A percentile compares a stretch with the other conserved stretches of the same genome.
phyloP scores from a whole-genome alignment of 768 basidiomycete genomes.

The Tephrocybe sp. region DNA sequence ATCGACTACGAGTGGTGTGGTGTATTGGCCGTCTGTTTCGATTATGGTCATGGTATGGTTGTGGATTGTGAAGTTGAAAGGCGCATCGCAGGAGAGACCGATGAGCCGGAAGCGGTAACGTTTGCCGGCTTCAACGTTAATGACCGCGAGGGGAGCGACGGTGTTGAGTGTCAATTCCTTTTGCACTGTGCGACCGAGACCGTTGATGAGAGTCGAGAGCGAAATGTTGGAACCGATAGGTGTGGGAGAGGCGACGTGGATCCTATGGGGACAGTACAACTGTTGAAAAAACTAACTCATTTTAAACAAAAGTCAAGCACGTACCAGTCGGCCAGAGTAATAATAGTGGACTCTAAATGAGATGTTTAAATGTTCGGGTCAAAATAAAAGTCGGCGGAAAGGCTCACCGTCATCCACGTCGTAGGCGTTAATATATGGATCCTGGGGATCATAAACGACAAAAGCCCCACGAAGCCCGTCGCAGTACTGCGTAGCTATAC shows the following conservation, averaged over 20 bases:
- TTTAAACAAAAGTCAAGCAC: not conserved
- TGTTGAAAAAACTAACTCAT: no score
- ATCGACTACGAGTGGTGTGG: constrained; percentile 39
- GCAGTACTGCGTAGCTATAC: constrained; percentile 22
- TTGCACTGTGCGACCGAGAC: not conserved
- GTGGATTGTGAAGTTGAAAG: constrained; percentile 43
- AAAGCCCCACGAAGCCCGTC: constrained; percentile 4
- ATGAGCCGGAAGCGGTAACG: constrained; percentile 37
- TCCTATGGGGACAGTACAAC: not conserved
- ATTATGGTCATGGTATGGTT: constrained; percentile 45
- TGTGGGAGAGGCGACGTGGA: constrained; percentile 1
- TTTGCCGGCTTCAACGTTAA: constrained; percentile 29
- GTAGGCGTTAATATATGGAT: constrained; percentile 29
- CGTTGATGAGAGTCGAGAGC: not conserved
- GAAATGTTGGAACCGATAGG: not conserved
- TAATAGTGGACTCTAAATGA: not conserved
- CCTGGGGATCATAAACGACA: constrained; percentile 25
- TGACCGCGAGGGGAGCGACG: constrained; percentile 24
- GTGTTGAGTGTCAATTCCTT: not conserved
- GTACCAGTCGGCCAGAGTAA: constrained; percentile 4
- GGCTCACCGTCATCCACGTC: constrained; percentile 20
- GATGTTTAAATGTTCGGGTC: not conserved
- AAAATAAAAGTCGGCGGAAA: not conserved
- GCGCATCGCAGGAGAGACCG: constrained; percentile 29
- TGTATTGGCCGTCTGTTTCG: constrained; percentile 46